Evolutionary conservation across 805 yeast genomes (phyloP), one percentile per base, ranked within the genome.

Genomic region (Zygoascus ofunaensis): DNA sequence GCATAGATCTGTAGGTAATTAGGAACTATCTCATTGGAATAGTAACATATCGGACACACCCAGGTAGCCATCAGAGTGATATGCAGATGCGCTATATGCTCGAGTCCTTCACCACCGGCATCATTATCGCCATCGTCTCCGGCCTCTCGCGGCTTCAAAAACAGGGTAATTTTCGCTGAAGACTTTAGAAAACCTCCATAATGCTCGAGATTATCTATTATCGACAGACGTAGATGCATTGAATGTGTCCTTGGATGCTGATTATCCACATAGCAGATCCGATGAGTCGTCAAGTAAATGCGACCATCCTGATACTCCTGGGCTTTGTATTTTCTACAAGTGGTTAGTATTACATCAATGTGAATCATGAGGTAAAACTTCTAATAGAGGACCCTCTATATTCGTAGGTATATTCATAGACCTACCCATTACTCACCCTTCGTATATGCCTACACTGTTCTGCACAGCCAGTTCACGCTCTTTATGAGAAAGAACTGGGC

Each of bases 41-140:
- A 83, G n/a, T 77, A 76, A 61, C 98, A 90, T 2, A 92, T 89
- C n/a, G 82, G 81, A 60, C 98, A 90, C 1, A 73, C 72, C 98
- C 98, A 90, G 24, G 70, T 65, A 15, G 58, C 48, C 12, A 41
- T 39, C 34, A 17, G 42, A 5, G 43, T 44, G 37, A 35, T 42
- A 33, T 43, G 18, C 2, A 49, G 22, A 7, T 45, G 43, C 17
- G 41, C 42, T 44, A 40, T n/a, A 23, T 34, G 4, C 4, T 36
- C 34, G 17, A 19, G 26, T 17, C 18, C 19, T 23, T 19, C 32
- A n/a, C n/a, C n/a, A n/a, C n/a, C n/a, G n/a, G n/a, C n/a, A n/a
- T n/a, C n/a, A n/a, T n/a, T n/a, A n/a, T n/a, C n/a, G n/a, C n/a
- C n/a, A n/a, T n/a, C n/a, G 37, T 35, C 43, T 21, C 35, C 35